Evolutionary conservation across 139 green algal species (phyloP).

Genomic region (Auxenochlorella pyrenoidosa): DNA sequence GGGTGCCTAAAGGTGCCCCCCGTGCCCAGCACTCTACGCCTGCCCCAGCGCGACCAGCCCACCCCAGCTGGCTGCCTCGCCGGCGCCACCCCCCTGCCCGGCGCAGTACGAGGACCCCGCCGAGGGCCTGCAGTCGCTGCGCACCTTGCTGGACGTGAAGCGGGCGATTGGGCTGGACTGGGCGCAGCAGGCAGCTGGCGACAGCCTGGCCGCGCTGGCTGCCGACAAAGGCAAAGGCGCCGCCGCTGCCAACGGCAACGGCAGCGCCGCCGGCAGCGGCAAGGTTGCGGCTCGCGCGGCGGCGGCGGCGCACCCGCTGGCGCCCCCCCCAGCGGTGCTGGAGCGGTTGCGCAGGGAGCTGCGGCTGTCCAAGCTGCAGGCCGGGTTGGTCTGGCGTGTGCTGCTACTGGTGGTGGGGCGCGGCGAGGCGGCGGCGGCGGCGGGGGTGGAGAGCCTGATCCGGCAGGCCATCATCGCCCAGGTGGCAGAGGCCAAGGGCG

Average conservation of each 20-base stretch:
- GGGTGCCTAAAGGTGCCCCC: too few relatives aligned
- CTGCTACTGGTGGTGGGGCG: conserved; percentile 3
- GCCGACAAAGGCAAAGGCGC: background rate
- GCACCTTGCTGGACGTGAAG: conserved; percentile 78
- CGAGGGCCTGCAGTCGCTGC: conserved; percentile 73
- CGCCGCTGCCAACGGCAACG: background rate
- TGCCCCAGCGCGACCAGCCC: too few relatives aligned
- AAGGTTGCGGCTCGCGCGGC: background rate
- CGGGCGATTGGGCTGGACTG: conserved; percentile 48
- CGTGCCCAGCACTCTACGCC: too few relatives aligned
- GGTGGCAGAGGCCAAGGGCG: conserved; percentile 17
- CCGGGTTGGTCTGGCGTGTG: conserved; percentile 6
- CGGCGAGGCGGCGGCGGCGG: conserved; percentile 1
- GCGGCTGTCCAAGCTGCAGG: conserved; percentile 39
- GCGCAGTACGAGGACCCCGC: conserved; percentile 88
- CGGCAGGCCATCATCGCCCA: background rate
- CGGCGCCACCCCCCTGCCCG: too few relatives aligned
- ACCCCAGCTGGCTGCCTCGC: background rate
- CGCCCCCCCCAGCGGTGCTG: background rate
- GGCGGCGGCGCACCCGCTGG: conserved; percentile 29
- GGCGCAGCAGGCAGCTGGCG: conserved; percentile 45
- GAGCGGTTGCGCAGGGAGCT: conserved; percentile 38
- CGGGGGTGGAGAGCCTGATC: background rate
- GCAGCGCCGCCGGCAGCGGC: background rate
- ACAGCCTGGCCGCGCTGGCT: conserved; percentile 19